Evolutionary conservation across 106 monocot species (phyloP).

Genomic region (Triglochin maritima): DNA sequence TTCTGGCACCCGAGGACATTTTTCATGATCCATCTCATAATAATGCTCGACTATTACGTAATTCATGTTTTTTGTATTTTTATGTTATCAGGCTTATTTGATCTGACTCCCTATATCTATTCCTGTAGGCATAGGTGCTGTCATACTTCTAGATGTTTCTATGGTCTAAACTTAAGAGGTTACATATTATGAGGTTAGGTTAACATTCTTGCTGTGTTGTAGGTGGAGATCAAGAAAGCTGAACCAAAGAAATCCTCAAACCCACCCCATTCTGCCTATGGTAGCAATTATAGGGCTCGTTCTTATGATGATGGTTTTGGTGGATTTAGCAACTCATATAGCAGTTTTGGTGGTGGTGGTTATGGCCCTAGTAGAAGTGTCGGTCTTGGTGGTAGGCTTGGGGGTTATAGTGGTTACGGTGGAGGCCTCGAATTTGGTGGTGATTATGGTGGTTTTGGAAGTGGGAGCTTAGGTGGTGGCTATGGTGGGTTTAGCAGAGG

Average conservation of each 20-base stretch:
- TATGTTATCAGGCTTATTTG: not conserved
- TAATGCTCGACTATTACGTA: not conserved
- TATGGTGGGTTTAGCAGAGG: constrained; percentile 16
- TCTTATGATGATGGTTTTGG: constrained; percentile 41
- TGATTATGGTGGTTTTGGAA: not conserved
- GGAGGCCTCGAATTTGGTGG: constrained; percentile 35
- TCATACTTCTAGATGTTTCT: not conserved
- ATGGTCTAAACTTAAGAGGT: constrained; percentile 3
- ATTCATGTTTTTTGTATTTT: not conserved
- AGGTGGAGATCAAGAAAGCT: constrained; percentile 99
- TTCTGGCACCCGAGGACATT: not conserved
- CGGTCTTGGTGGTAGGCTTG: constrained; percentile 43
- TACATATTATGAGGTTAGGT: constrained; percentile 25
- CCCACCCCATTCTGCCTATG: constrained; percentile 36
- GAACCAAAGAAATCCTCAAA: constrained; percentile 92
- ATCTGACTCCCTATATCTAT: not conserved
- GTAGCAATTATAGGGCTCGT: constrained; percentile 58
- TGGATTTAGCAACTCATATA: constrained; percentile 37
- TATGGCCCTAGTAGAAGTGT: constrained; percentile 52
- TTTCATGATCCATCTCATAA: not conserved
- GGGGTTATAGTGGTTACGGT: constrained; percentile 34
- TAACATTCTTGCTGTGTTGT: constrained; percentile 62
- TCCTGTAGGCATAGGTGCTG: not conserved
- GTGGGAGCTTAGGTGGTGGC: constrained; percentile 8
- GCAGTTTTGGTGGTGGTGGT: constrained; percentile 39